Evolutionary conservation across 495 filamentous ascomycete species (phyloP).

Genomic region (Sordaria brevicollis): DNA sequence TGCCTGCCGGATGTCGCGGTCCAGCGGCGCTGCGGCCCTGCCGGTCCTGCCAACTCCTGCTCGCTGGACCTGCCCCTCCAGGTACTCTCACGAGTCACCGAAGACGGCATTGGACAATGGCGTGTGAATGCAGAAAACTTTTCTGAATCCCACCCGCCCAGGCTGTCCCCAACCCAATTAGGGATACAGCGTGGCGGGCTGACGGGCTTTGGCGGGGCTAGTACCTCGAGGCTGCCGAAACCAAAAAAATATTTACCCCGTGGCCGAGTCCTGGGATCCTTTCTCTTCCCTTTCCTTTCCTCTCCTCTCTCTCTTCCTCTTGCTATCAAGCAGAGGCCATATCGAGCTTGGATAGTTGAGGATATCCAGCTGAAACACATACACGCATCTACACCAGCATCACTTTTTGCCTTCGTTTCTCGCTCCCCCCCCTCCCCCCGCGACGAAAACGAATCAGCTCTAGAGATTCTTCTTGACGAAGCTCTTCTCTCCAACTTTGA

Average conservation of each 20-base stretch:
- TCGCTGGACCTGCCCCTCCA: not conserved
- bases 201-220: not conserved
- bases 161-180: not conserved
- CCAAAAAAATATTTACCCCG: not conserved
- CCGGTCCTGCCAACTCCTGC: not conserved
- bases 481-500: not conserved
- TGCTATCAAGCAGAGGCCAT: not conserved
- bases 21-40: not conserved
- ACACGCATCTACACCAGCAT: not conserved
- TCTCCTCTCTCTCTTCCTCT: not conserved
- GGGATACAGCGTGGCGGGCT: not conserved
- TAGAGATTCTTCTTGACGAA: constrained; percentile 4
- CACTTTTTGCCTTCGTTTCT: not conserved
- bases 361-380: not conserved
- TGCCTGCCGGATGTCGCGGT: not conserved
- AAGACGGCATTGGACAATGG: not conserved
- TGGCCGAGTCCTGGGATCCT: not conserved
- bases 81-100: not conserved
- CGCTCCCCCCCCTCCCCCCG: not conserved
- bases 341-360: not conserved
- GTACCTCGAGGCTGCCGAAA: not conserved
- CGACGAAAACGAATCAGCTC: not conserved
- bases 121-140: not conserved
- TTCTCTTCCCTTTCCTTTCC: not conserved
- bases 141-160: not conserved